Base-by-base conservation (phyloP, 2,329 filamentous ascomycete species). In the Penicillium sp. region DNA sequence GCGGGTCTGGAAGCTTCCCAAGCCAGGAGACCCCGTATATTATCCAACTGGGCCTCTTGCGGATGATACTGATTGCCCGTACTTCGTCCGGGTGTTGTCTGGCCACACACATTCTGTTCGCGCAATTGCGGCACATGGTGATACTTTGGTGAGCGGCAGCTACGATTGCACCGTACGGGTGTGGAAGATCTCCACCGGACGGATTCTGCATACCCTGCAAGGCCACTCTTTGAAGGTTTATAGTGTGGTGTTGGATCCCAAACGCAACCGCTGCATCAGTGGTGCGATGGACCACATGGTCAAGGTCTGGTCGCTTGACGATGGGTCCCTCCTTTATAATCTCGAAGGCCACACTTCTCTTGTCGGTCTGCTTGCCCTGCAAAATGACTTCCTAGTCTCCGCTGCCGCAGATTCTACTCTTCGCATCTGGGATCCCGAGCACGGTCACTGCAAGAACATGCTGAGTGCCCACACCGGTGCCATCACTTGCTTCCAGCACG, bases 401-500 rank as follows among this genome's bases (percentile, higher is more conserved):
- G 94, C 94, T 0, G 94, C 94, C 5, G 94, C 94, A 0, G 94
- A 99, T 66, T 95, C 90, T 39, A 99, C 94, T 0, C 79, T 99
- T 14, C 84, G 94, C 39, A 96, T 99, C 50, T 99, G 94, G 94
- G 92, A 99, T 63, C 94, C 94, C 0, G 91, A 96, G 68, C 91
- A 82, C 40, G 94, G 94, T 7, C 86, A 89, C 58, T 97, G 94
- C 72, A 92, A 90, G 70, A 91, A 88, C 66, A 92, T 88, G 10
- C 79, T 99, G 51, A 92, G 88, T 62, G 94, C 94, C 0, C 94
- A 99, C 66, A 97, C 92, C 0, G 94, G 92, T 31, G 94, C 94
- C 20, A 99, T 99, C 58, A 99, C 94, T 4, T 99, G 94, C 72
- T 99, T 99, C 73, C 94, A 99, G 72, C 94, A 99, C 63, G 94